Base-by-base conservation (phyloP, 2,329 filamentous ascomycete species). In the Lecanosticta acicola region DNA sequence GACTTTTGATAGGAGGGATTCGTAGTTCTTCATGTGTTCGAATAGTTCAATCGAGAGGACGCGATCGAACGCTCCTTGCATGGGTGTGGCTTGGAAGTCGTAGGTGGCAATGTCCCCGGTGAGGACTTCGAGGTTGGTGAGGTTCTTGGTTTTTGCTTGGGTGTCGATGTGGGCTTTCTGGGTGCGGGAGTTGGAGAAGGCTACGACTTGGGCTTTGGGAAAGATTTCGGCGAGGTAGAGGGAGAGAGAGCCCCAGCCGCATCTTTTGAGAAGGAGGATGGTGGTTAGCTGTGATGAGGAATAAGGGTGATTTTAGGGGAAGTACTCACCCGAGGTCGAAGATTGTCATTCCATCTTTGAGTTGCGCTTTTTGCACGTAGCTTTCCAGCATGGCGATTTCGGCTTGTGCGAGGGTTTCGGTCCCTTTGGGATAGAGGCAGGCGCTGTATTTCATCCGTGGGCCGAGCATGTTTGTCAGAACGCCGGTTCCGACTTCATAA, bases 21-120 rank as follows among this genome's bases (percentile, higher is more conserved):
- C 76, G 64, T 86, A 85, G 64, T 86, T 86, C 63, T 86, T 86
- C 82, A 86, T 85, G 64, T 86, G 83, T 62, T 86, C 83, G 59
- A 87, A 85, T 10, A 86, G 71, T 73, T 85, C 83, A 50, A 86
- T 82, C 5, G 78, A 81, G 13, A 86, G 70, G 1, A 85, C 79
- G 10, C 83, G 73, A 60, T 86, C 83, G 56, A 79, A 86, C 32
- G 54, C 43, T 38, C 51, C 51, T 42, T 58, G 61, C 17, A 58
- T 49, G 11, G 53, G 45, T 19, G 69, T 68, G 8, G 68, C 62
- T 48, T 77, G 68, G 57, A 86, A 85, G 56, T 83, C 78, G 57
- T 84, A 80, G 47, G 80, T 76, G 13, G 81, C 79, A 1, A 84
- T 76, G 56, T 87, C 76, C 17, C 81, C 82, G 0, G 82, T 85